A percentile compares a stretch with the other conserved stretches of the same genome.
phyloP scores from a whole-genome alignment of 768 basidiomycete species.

The Hypholoma sublateritium region DNA sequence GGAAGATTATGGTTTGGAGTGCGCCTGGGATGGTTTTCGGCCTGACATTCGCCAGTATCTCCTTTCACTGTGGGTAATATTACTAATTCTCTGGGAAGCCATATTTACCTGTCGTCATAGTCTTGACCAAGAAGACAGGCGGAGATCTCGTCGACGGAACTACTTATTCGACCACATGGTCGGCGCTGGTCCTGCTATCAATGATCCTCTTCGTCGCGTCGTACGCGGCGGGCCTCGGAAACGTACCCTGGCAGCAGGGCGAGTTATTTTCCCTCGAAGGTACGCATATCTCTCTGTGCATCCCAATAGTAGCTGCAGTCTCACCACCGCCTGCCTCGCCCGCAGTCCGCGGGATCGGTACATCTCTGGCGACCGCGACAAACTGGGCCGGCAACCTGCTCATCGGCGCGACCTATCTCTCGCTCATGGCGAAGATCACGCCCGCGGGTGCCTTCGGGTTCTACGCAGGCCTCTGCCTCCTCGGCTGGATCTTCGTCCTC shows the following conservation, averaged over 20 bases:
- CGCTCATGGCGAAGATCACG: constrained; percentile 72
- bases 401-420: constrained; percentile 78
- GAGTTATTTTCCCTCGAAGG: constrained; percentile 81
- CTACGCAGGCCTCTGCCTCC: constrained; percentile 70
- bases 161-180: constrained; percentile 61
- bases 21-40: constrained; percentile 75
- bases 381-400: constrained; percentile 81
- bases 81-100: not conserved
- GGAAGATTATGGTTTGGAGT: constrained; percentile 69
- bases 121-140: constrained; percentile 60
- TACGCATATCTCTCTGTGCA: constrained; percentile 20
- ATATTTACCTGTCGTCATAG: constrained; percentile 26
- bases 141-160: constrained; percentile 59
- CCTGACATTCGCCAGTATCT: constrained; percentile 59
- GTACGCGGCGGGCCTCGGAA: constrained; percentile 78
- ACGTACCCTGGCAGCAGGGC: constrained; percentile 87
- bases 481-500: constrained; percentile 69
- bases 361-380: constrained; percentile 70
- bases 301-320: not conserved
- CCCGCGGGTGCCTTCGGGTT: constrained; percentile 77
- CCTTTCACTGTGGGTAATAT: constrained; percentile 58
- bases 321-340: not conserved
- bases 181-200: constrained; percentile 66
- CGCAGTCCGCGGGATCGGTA: constrained; percentile 73
- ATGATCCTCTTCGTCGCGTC: constrained; percentile 85